These are phyloP conservation scores for Lactuca sativa DNA, from an alignment of 129 eudicot genomes.

Conservation along the genomic window DNA sequence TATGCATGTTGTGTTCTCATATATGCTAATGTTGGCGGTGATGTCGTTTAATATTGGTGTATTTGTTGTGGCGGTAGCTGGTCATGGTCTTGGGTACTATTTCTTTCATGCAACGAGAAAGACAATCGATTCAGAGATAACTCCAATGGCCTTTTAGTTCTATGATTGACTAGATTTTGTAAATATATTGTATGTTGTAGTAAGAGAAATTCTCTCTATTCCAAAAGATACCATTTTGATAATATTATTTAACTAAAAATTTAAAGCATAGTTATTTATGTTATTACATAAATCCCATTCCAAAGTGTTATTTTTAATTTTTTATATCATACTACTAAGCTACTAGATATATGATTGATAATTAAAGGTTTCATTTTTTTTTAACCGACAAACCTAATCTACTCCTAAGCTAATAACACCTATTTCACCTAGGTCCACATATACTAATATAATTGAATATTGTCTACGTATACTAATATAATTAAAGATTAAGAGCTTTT, in stretches of 20 bases:
- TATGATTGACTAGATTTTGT: slow-evolving; percentile 1
- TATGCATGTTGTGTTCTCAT: slow-evolving; percentile 54
- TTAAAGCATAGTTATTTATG: no score
- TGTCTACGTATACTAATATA: no score
- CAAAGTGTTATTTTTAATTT: no score
- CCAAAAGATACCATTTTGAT: background rate
- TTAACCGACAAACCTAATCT: no score
- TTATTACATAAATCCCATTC: background rate
- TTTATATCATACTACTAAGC: no score
- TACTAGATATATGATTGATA: no score
- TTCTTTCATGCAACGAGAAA: slow-evolving; percentile 48
- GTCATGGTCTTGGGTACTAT: slow-evolving; percentile 67
- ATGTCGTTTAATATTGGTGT: slow-evolving; percentile 82
- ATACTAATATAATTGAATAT: no score
- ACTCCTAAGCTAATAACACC: no score
- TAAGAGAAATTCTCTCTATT: slow-evolving; percentile 16
- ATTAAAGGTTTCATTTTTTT: no score
- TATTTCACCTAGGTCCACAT: no score
- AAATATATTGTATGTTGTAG: slow-evolving; percentile 11
- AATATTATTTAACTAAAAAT: no score
- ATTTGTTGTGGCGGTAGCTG: slow-evolving; percentile 54
- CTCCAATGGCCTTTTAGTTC: slow-evolving; percentile 44
- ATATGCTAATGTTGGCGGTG: slow-evolving; percentile 69
- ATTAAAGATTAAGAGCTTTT: background rate
- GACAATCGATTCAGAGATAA: slow-evolving; percentile 34